Conservation (phyloP, 2,329 filamentous ascomycete species). For the Scortechinia acanthostroma region DNA sequence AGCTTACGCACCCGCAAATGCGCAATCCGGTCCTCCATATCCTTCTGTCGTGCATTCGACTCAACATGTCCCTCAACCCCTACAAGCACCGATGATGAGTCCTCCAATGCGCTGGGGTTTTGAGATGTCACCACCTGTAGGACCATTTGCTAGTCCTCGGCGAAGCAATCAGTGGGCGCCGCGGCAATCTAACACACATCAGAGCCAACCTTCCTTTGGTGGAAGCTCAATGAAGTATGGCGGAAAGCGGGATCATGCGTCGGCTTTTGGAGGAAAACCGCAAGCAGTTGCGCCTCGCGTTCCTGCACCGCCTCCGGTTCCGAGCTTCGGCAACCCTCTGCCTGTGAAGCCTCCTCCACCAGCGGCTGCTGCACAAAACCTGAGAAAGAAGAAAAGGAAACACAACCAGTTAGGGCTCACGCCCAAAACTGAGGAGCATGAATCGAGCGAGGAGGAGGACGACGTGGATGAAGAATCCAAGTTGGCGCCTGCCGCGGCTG, state of each 20-base stretch:
- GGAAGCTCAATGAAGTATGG: neutral
- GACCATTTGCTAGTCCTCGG: neutral
- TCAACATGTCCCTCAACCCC: too few species aligned
- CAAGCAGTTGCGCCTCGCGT: slow-evolving; percentile 12
- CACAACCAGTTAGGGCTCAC: slow-evolving; percentile 36
- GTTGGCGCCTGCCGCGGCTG: neutral
- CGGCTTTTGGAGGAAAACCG: neutral
- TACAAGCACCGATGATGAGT: too few species aligned
- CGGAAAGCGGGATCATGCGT: neutral
- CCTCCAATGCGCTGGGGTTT: neutral
- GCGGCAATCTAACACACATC: neutral
- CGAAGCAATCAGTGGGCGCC: neutral
- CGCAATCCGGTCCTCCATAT: too few species aligned
- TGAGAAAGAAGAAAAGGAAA: slow-evolving; percentile 27
- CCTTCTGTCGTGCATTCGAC: too few species aligned
- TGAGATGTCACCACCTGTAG: neutral
- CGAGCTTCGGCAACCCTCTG: slow-evolving; percentile 30
- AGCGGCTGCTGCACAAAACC: slow-evolving; percentile 19
- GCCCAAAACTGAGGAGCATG: slow-evolving; percentile 30
- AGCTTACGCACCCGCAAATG: neutral
- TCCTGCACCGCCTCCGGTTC: slow-evolving; percentile 29
- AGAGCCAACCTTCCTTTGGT: neutral
- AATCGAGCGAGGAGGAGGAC: slow-evolving; percentile 33
- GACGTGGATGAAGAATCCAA: slow-evolving; percentile 1
- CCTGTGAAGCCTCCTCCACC: slow-evolving; percentile 28